phyloP scores from a whole-genome alignment of 768 basidiomycete genomes.

The Termitomyces sp. region DNA sequence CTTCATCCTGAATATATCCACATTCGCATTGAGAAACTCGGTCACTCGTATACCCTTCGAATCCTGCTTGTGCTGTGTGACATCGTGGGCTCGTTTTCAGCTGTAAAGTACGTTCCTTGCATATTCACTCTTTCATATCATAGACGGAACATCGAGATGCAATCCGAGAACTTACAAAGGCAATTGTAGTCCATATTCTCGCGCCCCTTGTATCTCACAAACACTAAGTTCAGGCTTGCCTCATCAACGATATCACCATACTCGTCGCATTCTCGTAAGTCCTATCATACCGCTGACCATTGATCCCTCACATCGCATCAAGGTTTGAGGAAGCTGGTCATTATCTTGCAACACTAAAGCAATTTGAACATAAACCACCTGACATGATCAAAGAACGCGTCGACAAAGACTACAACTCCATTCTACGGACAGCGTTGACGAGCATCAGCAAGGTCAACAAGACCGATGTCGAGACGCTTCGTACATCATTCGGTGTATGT shows the following conservation, averaged over 20 bases:
- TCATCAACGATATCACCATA: constrained; percentile 92
- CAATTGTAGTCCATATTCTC: constrained; percentile 18
- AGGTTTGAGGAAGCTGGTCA: constrained; percentile 91
- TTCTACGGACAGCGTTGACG: constrained; percentile 80
- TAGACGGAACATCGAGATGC: constrained; percentile 90
- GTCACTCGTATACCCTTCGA: constrained; percentile 75
- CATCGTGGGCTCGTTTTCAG: constrained; percentile 57
- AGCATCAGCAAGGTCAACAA: constrained; percentile 93
- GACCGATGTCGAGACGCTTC: constrained; percentile 92
- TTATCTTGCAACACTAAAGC: constrained; percentile 89
- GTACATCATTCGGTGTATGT: constrained; percentile 87
- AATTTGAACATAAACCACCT: constrained; percentile 91
- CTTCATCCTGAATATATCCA: constrained; percentile 98
- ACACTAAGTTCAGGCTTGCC: constrained; percentile 50
- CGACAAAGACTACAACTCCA: constrained; percentile 83
- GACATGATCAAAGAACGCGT: constrained; percentile 92
- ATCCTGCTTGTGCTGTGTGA: constrained; percentile 90
- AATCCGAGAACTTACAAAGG: constrained; percentile 91
- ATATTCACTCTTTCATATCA: not conserved
- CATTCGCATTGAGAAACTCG: constrained; percentile 83
- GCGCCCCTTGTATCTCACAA: not conserved
- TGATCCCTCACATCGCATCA: not conserved
- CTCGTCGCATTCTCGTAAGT: constrained; percentile 89
- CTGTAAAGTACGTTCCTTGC: not conserved
- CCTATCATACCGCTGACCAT: not conserved